Conservation (phyloP, 2,329 filamentous ascomycete genomes). For the Cladobotryum mycophilum region DNA sequence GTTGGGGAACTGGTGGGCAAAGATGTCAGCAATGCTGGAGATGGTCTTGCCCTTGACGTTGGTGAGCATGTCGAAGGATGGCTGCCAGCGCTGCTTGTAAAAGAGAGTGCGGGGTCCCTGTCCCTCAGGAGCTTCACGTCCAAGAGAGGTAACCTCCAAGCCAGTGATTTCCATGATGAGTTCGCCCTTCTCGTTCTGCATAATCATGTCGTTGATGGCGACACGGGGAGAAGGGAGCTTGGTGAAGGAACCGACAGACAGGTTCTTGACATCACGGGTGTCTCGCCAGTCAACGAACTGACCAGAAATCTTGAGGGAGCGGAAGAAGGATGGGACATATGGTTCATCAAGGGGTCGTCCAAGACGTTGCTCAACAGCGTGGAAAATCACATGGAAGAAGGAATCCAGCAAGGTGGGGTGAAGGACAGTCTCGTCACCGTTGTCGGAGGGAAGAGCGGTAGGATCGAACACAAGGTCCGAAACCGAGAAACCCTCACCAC, state of each 20-base stretch:
- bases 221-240: slow-evolving; percentile 19
- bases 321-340: slow-evolving; percentile 21
- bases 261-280: slow-evolving; percentile 11
- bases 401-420: slow-evolving; percentile 20
- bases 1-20: slow-evolving; percentile 19
- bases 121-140: slow-evolving; percentile 15
- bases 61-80: slow-evolving; percentile 18
- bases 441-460: slow-evolving; percentile 11
- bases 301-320: slow-evolving; percentile 17
- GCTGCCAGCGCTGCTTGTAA: slow-evolving; percentile 20
- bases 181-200: slow-evolving; percentile 15
- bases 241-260: slow-evolving; percentile 18
- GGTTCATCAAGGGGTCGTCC: slow-evolving; percentile 19
- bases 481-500: slow-evolving; percentile 17
- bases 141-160: slow-evolving; percentile 19
- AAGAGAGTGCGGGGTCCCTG: slow-evolving; percentile 18
- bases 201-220: slow-evolving; percentile 19
- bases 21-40: slow-evolving; percentile 16
- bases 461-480: slow-evolving; percentile 17
- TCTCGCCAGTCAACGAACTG: slow-evolving; percentile 16
- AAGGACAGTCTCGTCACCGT: slow-evolving; percentile 19
- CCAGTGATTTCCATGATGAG: slow-evolving; percentile 19
- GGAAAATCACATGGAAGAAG: slow-evolving; percentile 22
- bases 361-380: slow-evolving; percentile 19
- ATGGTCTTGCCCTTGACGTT: slow-evolving; percentile 12